These are phyloP conservation scores for Lipomyces chichibuensis DNA, from an alignment of 805 yeast species.

Conservation along the genomic window DNA sequence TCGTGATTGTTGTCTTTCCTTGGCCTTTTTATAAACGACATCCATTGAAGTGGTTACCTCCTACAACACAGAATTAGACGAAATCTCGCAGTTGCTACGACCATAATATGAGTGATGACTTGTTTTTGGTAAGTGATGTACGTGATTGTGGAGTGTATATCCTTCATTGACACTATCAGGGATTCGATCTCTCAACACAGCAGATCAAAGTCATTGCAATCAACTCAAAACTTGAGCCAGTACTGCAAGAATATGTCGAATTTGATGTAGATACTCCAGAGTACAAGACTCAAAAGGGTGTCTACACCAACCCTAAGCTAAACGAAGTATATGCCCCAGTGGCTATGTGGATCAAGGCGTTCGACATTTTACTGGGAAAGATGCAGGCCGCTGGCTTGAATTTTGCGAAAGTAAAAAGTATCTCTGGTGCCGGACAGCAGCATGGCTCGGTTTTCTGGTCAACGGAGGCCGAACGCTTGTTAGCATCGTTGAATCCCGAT, in stretches of 20 bases:
- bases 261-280: slow-evolving; percentile 67
- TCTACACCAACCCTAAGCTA: slow-evolving; percentile 54
- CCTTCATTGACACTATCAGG: slow-evolving; percentile 46
- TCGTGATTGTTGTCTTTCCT: slow-evolving; percentile 56
- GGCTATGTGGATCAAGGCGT: slow-evolving; percentile 85
- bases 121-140: slow-evolving; percentile 12
- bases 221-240: slow-evolving; percentile 55
- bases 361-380: slow-evolving; percentile 61
- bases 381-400: slow-evolving; percentile 57
- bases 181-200: slow-evolving; percentile 88
- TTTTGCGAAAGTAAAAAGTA: slow-evolving; percentile 61
- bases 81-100: background rate
- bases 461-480: slow-evolving; percentile 48
- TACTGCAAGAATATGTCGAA: slow-evolving; percentile 64
- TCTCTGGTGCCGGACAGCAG: slow-evolving; percentile 89
- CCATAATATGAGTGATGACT: slow-evolving; percentile 33
- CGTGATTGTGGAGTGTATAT: background rate
- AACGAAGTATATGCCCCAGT: slow-evolving; percentile 79
- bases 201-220: slow-evolving; percentile 78
- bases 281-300: slow-evolving; percentile 76
- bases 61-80: slow-evolving; percentile 28
- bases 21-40: slow-evolving; percentile 59
- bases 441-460: slow-evolving; percentile 91
- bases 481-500: slow-evolving; percentile 47
- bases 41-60: slow-evolving; percentile 53